These are phyloP conservation scores for Allomyces javanicus DNA, from an alignment of 192 early-diverging fungal genomes.

Conservation along the genomic window DNA sequence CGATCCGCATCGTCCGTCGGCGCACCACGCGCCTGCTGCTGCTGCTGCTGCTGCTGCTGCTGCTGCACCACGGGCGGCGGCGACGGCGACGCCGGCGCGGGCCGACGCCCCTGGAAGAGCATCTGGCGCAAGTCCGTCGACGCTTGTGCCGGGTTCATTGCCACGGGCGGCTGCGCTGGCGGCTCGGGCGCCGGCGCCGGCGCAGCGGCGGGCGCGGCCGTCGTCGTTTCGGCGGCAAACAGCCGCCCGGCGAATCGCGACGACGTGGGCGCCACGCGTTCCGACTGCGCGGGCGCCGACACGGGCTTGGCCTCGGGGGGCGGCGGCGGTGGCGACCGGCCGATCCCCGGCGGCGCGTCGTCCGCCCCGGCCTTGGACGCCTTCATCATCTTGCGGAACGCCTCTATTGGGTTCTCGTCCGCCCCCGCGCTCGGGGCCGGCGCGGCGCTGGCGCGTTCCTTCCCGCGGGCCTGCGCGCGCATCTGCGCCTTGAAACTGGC, in stretches of 20 bases:
- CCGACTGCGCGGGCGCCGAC: neutral
- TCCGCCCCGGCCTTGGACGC: neutral
- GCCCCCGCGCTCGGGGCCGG: neutral
- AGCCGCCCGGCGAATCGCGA: neutral
- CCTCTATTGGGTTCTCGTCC: neutral
- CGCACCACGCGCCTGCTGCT: neutral
- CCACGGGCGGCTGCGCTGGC: neutral
- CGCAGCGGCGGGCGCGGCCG: neutral
- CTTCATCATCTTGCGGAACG: neutral
- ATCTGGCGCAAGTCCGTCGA: neutral
- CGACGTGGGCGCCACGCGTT: neutral
- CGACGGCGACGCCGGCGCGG: neutral
- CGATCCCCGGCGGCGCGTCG: neutral
- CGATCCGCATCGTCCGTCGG: neutral
- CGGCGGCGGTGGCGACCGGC: no score
- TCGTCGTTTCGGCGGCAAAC: neutral
- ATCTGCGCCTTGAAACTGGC: neutral
- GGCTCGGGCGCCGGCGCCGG: neutral
- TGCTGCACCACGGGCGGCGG: neutral
- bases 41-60: neutral
- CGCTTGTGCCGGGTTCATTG: neutral
- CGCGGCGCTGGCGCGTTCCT: neutral
- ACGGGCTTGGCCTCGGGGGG: neutral
- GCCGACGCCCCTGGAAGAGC: neutral
- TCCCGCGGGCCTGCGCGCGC: neutral